Evolutionary conservation across 2,329 filamentous ascomycete species (phyloP), one percentile per base, ranked within the genome.

Genomic region (Boeremia exigua): DNA sequence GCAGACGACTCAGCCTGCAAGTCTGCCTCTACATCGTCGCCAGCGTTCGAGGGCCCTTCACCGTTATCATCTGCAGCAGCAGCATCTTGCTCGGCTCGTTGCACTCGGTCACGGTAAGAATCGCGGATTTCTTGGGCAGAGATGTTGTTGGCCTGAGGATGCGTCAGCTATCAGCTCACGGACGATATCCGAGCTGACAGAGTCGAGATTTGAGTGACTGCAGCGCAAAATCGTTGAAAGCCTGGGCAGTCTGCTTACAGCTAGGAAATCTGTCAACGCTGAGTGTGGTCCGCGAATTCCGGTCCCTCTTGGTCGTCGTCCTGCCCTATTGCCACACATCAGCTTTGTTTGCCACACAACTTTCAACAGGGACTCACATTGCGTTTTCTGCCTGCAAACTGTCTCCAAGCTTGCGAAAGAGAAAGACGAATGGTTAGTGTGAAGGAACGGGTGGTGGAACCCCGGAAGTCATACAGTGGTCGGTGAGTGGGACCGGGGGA

Each of bases 251-350:
- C 0, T 17, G 76, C 81, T 71, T 76, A 85, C 84, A 44, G 86
- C 86, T 49, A 89, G 77, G 65, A 88, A 89, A 68, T 89, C 86
- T 6, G 87, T 89, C 67, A 89, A 76, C 11, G 87, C 87, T 55
- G 86, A 88, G 62, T 86, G 86, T 74, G 86, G 86, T 2, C 82
- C 82, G 45, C 82, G 80, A 65, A 84, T 84, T 58, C 78, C 67
- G 23, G 64, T 76, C 32, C 62, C 67, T 63, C 83, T 81, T 43
- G 59, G 59, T 66, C 71, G 66, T 59, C 70, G 66, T 60, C 61
- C 67, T 50, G 67, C 66, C 72, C 71, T 70, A 33, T 63, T 39
- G 65, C 64, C 58, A 63, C 60, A 34, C 48, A 40, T 72, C 34
- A 72, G 63, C 47, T 37, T 47, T 46, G 33, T 38, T 52, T 49